Percentiles rank a stretch among this genome's conserved stretches.
phyloP scores from a whole-genome alignment of 2,329 filamentous ascomycete species.

The Sporothrix globosa region DNA sequence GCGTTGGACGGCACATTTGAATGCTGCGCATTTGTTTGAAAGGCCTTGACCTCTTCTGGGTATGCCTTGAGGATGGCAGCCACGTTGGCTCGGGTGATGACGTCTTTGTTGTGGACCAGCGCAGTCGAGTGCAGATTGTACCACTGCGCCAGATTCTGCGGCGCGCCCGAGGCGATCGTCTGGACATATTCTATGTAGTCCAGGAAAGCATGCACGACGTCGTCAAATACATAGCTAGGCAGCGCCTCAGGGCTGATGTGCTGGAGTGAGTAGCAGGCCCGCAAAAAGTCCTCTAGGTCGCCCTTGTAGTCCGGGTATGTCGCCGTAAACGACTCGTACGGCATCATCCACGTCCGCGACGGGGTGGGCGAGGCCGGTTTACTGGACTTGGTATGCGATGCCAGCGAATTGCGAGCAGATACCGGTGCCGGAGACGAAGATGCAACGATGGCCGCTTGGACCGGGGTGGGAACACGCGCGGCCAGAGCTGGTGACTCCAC shows the following conservation, averaged over 20 bases:
- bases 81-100: constrained; percentile 39
- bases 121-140: constrained; percentile 42
- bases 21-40: constrained; percentile 17
- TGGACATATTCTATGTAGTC: constrained; percentile 50
- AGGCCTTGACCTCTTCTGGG: constrained; percentile 26
- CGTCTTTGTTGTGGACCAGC: constrained; percentile 37
- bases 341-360: constrained; percentile 33
- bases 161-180: not conserved
- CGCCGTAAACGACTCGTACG: constrained; percentile 46
- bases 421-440: not conserved
- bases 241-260: constrained; percentile 45
- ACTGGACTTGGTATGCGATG: not conserved
- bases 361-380: not conserved
- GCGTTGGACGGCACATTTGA: not conserved
- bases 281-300: constrained; percentile 49
- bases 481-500: not conserved
- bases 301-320: constrained; percentile 52
- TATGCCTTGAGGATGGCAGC: constrained; percentile 33
- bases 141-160: constrained; percentile 45
- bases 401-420: not conserved
- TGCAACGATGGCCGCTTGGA: not conserved
- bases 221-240: constrained; percentile 54
- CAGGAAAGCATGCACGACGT: constrained; percentile 54
- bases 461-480: not conserved
- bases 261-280: constrained; percentile 50